Conservation (phyloP, 306 rosid species). For the Herpetospermum pedunculosum region DNA sequence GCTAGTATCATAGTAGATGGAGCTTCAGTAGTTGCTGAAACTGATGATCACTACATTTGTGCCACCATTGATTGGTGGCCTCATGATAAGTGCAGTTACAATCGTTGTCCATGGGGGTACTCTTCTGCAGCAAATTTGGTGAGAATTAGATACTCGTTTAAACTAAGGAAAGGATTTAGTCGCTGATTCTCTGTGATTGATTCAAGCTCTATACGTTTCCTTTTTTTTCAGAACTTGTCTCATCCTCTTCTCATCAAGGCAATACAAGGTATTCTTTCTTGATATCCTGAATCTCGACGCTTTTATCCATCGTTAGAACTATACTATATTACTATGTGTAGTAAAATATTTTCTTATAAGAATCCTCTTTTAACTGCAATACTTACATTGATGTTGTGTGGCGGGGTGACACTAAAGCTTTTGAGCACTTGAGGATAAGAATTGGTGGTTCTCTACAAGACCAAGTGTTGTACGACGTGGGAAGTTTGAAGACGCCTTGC, state of each 20-base stretch:
- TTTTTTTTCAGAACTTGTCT: constrained; percentile 26
- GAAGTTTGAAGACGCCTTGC: constrained; percentile 53
- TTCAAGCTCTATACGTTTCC: constrained; percentile 3
- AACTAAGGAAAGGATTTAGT: background rate
- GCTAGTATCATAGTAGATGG: constrained; percentile 49
- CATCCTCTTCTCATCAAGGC: constrained; percentile 68
- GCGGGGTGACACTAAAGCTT: constrained; percentile 31
- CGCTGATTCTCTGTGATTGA: background rate
- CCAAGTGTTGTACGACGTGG: constrained; percentile 65
- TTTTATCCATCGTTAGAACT: background rate
- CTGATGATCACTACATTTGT: constrained; percentile 69
- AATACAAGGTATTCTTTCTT: constrained; percentile 50
- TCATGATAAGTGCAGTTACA: constrained; percentile 74
- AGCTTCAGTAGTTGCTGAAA: constrained; percentile 31
- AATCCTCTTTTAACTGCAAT: background rate
- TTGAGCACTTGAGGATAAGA: constrained; percentile 83
- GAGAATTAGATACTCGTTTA: constrained; percentile 11
- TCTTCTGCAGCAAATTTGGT: constrained; percentile 67
- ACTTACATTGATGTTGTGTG: background rate
- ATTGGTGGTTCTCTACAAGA: constrained; percentile 96
- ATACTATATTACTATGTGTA: too few species aligned
- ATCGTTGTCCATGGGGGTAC: constrained; percentile 78
- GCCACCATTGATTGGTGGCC: constrained; percentile 99
- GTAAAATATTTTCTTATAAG: background rate
- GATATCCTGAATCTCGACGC: background rate